phyloP scores from a whole-genome alignment of 495 filamentous ascomycete genomes.

The Physcia stellaris region DNA sequence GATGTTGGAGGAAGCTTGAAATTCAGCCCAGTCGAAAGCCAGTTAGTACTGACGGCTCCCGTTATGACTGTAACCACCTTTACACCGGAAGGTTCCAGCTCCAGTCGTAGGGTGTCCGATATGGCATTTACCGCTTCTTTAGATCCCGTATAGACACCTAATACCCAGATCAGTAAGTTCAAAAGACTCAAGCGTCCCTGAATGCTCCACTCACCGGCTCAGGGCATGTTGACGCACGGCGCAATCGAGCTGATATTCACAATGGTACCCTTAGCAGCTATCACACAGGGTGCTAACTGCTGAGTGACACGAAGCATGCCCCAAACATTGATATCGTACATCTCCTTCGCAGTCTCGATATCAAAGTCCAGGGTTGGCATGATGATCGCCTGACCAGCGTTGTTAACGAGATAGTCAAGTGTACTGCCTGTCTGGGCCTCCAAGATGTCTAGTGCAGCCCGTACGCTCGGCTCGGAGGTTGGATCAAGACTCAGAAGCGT shows the following conservation, averaged over 20 bases:
- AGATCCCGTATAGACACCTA: conserved; percentile 34
- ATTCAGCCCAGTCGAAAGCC: background rate
- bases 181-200: conserved; percentile 4
- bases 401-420: conserved; percentile 56
- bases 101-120: conserved; percentile 37
- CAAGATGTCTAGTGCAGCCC: conserved; percentile 27
- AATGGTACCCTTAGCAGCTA: conserved; percentile 37
- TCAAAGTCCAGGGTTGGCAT: conserved; percentile 39
- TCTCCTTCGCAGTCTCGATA: conserved; percentile 33
- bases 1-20: conserved; percentile 16
- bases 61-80: conserved; percentile 39
- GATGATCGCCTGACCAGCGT: conserved; percentile 42
- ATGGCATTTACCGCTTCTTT: conserved; percentile 38
- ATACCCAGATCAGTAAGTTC: conserved; percentile 2
- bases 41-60: conserved; percentile 33
- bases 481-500: conserved; percentile 13
- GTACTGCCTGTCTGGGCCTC: conserved; percentile 35
- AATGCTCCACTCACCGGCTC: conserved; percentile 25
- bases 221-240: conserved; percentile 30
- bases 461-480: conserved; percentile 23
- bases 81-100: conserved; percentile 39
- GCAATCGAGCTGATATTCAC: conserved; percentile 40
- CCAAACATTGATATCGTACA: conserved; percentile 54
- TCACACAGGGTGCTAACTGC: conserved; percentile 38
- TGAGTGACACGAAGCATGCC: conserved; percentile 40